phyloP scores from a whole-genome alignment of 768 basidiomycete genomes.

The Suillus subalutaceus region DNA sequence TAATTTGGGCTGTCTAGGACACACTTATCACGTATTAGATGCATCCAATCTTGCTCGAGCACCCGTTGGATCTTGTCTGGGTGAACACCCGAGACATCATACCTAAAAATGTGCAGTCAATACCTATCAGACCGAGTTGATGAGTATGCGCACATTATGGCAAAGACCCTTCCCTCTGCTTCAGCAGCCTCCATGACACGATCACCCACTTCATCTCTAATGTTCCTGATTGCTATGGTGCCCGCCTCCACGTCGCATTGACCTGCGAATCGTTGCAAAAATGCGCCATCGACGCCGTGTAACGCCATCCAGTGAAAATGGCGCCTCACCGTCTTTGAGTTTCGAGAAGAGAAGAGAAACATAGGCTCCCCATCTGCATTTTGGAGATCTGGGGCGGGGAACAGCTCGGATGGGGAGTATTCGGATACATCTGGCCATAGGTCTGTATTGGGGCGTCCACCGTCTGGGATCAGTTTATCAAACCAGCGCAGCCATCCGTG shows the following conservation, averaged over 20 bases:
- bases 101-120: background rate
- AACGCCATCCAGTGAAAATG: conserved; percentile 72
- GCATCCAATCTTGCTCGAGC: background rate
- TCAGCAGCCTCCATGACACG: conserved; percentile 1
- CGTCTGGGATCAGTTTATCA: conserved; percentile 59
- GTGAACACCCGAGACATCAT: background rate
- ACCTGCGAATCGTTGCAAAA: background rate
- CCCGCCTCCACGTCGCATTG: background rate
- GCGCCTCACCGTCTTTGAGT: conserved; percentile 71
- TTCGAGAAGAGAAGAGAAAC: conserved; percentile 77
- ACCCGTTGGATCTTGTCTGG: background rate
- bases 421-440: conserved; percentile 79
- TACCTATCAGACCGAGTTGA: background rate
- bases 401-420: conserved; percentile 72
- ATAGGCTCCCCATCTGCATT: conserved; percentile 58
- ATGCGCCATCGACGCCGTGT: background rate
- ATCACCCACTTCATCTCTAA: background rate
- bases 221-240: background rate
- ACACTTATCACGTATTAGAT: background rate
- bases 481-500: conserved; percentile 92
- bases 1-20: conserved; percentile 2
- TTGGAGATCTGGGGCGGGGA: conserved; percentile 66
- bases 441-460: conserved; percentile 75
- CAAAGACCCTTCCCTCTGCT: background rate
- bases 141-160: background rate